Evolutionary conservation across 208 protist species (phyloP).

Genomic region (Leptomonas seymouri): DNA sequence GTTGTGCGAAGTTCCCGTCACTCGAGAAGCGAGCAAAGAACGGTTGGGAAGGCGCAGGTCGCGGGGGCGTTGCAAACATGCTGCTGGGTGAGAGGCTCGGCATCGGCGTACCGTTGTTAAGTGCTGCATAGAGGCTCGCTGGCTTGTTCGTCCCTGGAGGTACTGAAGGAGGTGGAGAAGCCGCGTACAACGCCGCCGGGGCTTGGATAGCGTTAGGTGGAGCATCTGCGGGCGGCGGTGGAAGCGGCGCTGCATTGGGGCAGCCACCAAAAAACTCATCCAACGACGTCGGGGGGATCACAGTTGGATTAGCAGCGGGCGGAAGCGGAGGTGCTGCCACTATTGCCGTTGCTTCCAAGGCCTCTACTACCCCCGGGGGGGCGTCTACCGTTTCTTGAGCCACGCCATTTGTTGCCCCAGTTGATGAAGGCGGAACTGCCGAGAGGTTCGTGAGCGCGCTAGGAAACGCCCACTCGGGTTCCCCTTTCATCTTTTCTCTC

Average conservation of each 20-base stretch:
- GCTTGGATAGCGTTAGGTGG: not conserved
- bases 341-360: not conserved
- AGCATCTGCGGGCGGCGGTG: not conserved
- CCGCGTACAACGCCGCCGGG: not conserved
- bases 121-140: not conserved
- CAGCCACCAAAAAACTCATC: slow-evolving; percentile 17
- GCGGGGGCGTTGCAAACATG: slow-evolving; percentile 16
- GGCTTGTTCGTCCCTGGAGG: not conserved
- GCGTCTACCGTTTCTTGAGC: not conserved
- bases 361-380: not conserved
- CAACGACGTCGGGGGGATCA: slow-evolving; percentile 16
- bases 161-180: not conserved
- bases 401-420: not conserved
- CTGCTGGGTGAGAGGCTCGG: slow-evolving; percentile 6
- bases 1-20: not conserved
- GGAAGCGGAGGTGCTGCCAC: not conserved
- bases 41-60: not conserved
- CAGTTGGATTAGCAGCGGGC: not conserved
- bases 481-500: not conserved
- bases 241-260: not conserved
- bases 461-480: not conserved
- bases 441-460: not conserved
- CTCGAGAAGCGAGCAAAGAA: not conserved
- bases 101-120: not conserved
- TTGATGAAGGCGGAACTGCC: not conserved